A percentile compares a stretch with the other conserved stretches of the same genome.
phyloP scores from a whole-genome alignment of 305 asterid species.

The Fraxinus floribunda region DNA sequence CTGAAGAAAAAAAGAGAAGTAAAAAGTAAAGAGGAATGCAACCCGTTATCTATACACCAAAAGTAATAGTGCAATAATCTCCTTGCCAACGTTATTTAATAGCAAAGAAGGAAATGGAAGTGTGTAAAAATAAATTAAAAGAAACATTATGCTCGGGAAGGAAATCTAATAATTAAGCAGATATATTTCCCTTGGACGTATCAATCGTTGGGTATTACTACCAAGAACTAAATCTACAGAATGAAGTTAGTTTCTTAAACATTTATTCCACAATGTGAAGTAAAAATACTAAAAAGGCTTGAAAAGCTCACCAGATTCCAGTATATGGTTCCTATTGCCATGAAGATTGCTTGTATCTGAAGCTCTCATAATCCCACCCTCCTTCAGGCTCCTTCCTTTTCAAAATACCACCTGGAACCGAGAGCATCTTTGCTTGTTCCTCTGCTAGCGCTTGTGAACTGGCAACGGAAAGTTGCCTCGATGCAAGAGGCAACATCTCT shows the following conservation, averaged over 20 bases:
- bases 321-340: constrained; percentile 41
- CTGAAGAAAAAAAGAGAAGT: constrained; percentile 15
- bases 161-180: background rate
- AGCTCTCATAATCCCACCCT: constrained; percentile 48
- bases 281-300: constrained; percentile 32
- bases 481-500: constrained; percentile 27
- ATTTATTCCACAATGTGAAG: constrained; percentile 1
- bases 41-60: background rate
- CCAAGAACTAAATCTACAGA: background rate
- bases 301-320: constrained; percentile 1
- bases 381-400: constrained; percentile 64
- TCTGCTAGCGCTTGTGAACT: constrained; percentile 40
- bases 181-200: background rate
- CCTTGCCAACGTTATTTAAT: background rate
- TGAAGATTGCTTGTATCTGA: constrained; percentile 53
- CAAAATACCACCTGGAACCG: constrained; percentile 40
- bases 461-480: constrained; percentile 36
- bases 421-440: constrained; percentile 44
- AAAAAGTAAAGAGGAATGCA: background rate
- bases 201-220: constrained; percentile 3
- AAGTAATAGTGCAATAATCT: background rate
- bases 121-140: background rate
- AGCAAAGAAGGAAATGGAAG: background rate
- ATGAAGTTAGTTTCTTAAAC: background rate
- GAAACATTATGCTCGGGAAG: background rate